phyloP scores from a whole-genome alignment of 2,329 filamentous ascomycete genomes.

The Sarocladium kiliense region DNA sequence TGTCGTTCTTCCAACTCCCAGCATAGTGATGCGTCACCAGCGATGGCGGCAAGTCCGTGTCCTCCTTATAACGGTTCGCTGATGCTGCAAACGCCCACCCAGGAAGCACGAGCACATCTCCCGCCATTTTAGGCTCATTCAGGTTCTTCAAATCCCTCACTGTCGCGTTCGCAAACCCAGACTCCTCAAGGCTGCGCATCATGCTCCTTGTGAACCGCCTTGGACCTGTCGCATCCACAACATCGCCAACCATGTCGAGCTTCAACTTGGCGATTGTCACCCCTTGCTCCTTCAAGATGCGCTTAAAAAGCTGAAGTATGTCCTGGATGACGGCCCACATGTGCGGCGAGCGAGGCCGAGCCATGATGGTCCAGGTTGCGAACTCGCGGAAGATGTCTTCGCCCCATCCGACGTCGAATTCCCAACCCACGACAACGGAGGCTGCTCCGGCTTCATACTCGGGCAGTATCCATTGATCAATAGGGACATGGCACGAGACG shows the following conservation, averaged over 20 bases:
- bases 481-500: slow-evolving; percentile 17
- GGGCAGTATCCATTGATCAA: slow-evolving; percentile 19
- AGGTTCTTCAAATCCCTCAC: slow-evolving; percentile 11
- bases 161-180: neutral
- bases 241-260: slow-evolving; percentile 12
- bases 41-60: slow-evolving; percentile 9
- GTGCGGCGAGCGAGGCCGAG: slow-evolving; percentile 14
- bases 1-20: slow-evolving; percentile 17
- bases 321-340: slow-evolving; percentile 16
- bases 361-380: slow-evolving; percentile 17
- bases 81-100: slow-evolving; percentile 16
- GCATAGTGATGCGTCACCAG: slow-evolving; percentile 18
- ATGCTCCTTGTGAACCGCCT: slow-evolving; percentile 13
- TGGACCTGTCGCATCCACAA: slow-evolving; percentile 16
- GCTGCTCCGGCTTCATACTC: slow-evolving; percentile 10
- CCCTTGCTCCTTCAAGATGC: neutral
- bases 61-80: slow-evolving; percentile 14
- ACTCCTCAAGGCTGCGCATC: slow-evolving; percentile 9
- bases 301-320: slow-evolving; percentile 10
- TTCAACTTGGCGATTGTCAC: slow-evolving; percentile 11
- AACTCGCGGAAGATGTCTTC: slow-evolving; percentile 17
- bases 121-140: slow-evolving; percentile 15
- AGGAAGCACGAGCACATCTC: slow-evolving; percentile 17
- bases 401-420: slow-evolving; percentile 19
- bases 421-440: slow-evolving; percentile 21